These are phyloP conservation scores for Usnea hakonensis DNA, from an alignment of 495 filamentous ascomycete species.

Conservation along the genomic window DNA sequence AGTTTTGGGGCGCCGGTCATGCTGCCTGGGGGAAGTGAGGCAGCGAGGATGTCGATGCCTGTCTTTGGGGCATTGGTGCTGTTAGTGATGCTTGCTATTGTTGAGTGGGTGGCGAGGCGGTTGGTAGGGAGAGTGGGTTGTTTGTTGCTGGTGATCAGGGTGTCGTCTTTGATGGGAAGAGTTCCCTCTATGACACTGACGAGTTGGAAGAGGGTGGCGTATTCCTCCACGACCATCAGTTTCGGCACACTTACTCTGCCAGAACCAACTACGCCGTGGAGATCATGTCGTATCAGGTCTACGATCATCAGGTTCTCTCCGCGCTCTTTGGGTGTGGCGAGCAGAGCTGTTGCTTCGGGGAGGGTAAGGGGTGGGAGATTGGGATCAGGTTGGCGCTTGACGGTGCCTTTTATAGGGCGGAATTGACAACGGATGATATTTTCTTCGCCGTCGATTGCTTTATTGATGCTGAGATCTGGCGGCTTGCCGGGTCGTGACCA, in stretches of 20 bases:
- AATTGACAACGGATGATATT: constrained; percentile 43
- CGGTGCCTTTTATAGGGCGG: constrained; percentile 92
- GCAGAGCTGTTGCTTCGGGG: constrained; percentile 56
- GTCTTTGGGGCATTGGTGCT: constrained; percentile 26
- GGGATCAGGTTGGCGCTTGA: constrained; percentile 52
- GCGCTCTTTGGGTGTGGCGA: constrained; percentile 76
- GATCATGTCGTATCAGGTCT: constrained; percentile 85
- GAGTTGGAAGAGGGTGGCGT: constrained; percentile 82
- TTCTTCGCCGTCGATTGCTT: background rate
- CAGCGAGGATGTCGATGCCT: constrained; percentile 69
- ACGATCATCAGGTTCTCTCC: constrained; percentile 99
- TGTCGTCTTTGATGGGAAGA: constrained; percentile 2
- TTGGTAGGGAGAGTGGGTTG: constrained; percentile 9
- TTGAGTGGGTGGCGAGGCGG: background rate
- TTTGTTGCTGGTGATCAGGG: background rate
- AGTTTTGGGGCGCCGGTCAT: constrained; percentile 97
- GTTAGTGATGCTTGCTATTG: background rate
- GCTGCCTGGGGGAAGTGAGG: constrained; percentile 73
- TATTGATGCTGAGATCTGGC: background rate
- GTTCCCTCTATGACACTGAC: constrained; percentile 73
- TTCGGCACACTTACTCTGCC: constrained; percentile 57
- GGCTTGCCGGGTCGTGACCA: constrained; percentile 44
- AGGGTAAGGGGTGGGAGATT: constrained; percentile 43
- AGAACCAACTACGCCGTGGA: constrained; percentile 69
- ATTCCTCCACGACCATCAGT: constrained; percentile 81